phyloP scores from a whole-genome alignment of 768 basidiomycete genomes.

The Suillus plorans region DNA sequence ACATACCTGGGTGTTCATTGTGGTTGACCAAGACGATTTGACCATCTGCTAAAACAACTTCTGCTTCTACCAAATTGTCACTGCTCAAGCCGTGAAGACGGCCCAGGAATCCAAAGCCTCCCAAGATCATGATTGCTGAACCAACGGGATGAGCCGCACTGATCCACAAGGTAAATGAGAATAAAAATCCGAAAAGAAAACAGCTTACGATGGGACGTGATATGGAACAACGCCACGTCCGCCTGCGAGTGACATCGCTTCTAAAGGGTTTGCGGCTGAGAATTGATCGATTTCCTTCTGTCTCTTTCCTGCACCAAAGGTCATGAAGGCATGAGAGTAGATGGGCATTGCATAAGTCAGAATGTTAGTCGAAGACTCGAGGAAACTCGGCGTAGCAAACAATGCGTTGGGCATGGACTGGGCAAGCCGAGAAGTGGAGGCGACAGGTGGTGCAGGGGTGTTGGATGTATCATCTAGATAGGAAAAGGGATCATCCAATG shows the following conservation, averaged over 20 bases:
- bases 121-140: slow-evolving; percentile 77
- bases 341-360: slow-evolving; percentile 56
- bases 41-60: slow-evolving; percentile 90
- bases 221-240: slow-evolving; percentile 64
- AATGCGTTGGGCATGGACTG: slow-evolving; percentile 30
- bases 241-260: slow-evolving; percentile 53
- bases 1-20: slow-evolving; percentile 64
- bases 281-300: slow-evolving; percentile 84
- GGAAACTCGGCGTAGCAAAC: slow-evolving; percentile 34
- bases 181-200: slow-evolving; percentile 10
- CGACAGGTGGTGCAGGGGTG: slow-evolving; percentile 22
- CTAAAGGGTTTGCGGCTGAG: slow-evolving; percentile 67
- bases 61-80: slow-evolving; percentile 88
- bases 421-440: slow-evolving; percentile 25
- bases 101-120: slow-evolving; percentile 88
- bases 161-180: slow-evolving; percentile 7
- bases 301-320: slow-evolving; percentile 82
- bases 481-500: slow-evolving; percentile 54
- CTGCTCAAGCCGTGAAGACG: slow-evolving; percentile 83
- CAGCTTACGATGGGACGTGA: slow-evolving; percentile 73
- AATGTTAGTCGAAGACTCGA: slow-evolving; percentile 37
- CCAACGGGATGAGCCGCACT: slow-evolving; percentile 81
- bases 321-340: slow-evolving; percentile 74
- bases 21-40: slow-evolving; percentile 78
- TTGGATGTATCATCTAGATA: slow-evolving; percentile 47